Conservation (phyloP, 2,329 filamentous ascomycete genomes). For the Samsoniella hepiali region DNA sequence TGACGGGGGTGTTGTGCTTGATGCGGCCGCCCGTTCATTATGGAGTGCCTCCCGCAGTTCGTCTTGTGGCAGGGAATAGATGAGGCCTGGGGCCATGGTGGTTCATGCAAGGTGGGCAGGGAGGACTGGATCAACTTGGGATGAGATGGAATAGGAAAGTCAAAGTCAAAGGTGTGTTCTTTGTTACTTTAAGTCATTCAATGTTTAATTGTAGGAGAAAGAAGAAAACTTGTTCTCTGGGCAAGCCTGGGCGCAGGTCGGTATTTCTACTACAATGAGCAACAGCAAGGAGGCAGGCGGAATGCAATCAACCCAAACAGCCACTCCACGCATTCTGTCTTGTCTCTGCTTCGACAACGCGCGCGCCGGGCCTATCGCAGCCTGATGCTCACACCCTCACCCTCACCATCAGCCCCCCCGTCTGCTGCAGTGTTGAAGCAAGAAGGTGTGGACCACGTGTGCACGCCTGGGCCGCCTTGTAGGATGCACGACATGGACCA, state of each 20-base stretch:
- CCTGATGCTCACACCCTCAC: slow-evolving; percentile 3
- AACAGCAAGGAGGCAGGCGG: not conserved
- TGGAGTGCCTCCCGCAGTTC: not conserved
- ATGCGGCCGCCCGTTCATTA: not conserved
- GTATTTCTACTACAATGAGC: not conserved
- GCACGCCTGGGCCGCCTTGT: slow-evolving; percentile 7
- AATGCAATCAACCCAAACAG: not conserved
- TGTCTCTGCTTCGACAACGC: not conserved
- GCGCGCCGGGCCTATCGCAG: not conserved
- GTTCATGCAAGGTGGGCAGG: not conserved
- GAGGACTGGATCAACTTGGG: too few species aligned
- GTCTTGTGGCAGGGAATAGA: not conserved
- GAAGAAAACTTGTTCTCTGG: not conserved
- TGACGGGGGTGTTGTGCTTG: not conserved
- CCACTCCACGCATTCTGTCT: not conserved
- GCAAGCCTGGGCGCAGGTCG: not conserved
- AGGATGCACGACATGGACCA: slow-evolving; percentile 9
- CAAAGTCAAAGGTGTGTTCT: not conserved
- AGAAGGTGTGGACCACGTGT: slow-evolving; percentile 15
- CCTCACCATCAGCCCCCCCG: not conserved
- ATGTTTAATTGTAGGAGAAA: not conserved
- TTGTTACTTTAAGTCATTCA: too few species aligned
- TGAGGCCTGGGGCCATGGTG: slow-evolving; percentile 11
- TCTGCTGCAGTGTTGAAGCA: not conserved
- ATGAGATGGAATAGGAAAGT: not conserved